A percentile compares a stretch with the other conserved stretches of the same genome.
Conservation (phyloP, 2,329 filamentous ascomycete genomes). For the Penicillium verrucosum region DNA sequence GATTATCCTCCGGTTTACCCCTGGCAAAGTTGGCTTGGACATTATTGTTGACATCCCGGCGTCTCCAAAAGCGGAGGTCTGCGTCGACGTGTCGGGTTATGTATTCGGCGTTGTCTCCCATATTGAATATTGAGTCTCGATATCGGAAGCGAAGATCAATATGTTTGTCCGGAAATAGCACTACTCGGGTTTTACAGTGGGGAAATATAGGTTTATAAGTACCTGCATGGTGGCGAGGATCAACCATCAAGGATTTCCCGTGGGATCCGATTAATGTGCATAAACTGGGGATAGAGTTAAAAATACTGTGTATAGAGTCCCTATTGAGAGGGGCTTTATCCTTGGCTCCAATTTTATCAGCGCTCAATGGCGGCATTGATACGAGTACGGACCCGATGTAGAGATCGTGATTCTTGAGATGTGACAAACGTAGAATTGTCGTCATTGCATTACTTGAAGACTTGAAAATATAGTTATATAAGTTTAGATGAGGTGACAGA, state of each 20-base stretch:
- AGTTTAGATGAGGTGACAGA: too few species aligned
- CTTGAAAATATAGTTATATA: too few species aligned
- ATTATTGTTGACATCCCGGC: neutral
- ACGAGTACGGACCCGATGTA: conserved; percentile 3
- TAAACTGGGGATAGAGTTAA: neutral
- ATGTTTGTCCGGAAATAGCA: neutral
- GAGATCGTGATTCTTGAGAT: neutral
- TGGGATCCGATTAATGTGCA: conserved; percentile 17
- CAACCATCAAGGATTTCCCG: neutral
- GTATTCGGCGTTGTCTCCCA: neutral
- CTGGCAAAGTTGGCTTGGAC: neutral
- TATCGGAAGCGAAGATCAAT: neutral
- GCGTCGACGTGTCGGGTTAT: conserved; percentile 1
- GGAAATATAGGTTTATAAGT: neutral
- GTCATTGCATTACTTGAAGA: neutral
- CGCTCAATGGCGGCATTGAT: neutral
- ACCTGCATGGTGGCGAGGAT: neutral
- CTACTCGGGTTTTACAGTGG: neutral
- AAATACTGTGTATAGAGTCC: neutral
- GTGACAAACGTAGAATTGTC: neutral
- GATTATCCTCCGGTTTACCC: neutral
- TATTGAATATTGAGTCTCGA: neutral
- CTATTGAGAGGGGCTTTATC: neutral
- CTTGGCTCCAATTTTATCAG: neutral
- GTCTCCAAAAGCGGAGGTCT: conserved; percentile 6